These are phyloP conservation scores for Blastocystis sp. DNA, from an alignment of 352 stramenopile species.

Conservation along the genomic window DNA sequence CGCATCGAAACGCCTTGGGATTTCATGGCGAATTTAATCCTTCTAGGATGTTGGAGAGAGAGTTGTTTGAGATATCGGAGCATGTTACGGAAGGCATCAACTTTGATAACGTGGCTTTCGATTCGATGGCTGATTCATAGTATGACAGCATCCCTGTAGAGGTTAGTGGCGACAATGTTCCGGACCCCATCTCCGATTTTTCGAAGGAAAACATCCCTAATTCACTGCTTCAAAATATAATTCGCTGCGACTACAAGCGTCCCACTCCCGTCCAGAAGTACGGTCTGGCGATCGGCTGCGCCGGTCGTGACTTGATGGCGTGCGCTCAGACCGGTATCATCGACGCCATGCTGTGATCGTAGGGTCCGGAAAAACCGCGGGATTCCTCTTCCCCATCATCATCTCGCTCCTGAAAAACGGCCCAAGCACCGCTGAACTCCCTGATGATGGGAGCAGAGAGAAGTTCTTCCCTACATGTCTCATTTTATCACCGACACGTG, in stretches of 20 bases:
- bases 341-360: not conserved
- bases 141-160: slow-evolving; percentile 97
- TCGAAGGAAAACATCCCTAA: slow-evolving; percentile 78
- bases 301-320: slow-evolving; percentile 93
- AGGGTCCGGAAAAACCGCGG: slow-evolving; percentile 89
- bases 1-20: slow-evolving; percentile 83
- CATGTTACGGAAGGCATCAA: slow-evolving; percentile 87
- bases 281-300: slow-evolving; percentile 87
- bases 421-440: slow-evolving; percentile 63
- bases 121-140: slow-evolving; percentile 62
- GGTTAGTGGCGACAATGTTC: slow-evolving; percentile 83
- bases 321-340: slow-evolving; percentile 85
- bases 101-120: slow-evolving; percentile 80
- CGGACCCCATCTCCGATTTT: slow-evolving; percentile 83
- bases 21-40: slow-evolving; percentile 87
- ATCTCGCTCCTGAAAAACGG: slow-evolving; percentile 84
- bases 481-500: slow-evolving; percentile 85
- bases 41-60: slow-evolving; percentile 81
- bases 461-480: slow-evolving; percentile 78
- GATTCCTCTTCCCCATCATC: slow-evolving; percentile 92
- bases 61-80: slow-evolving; percentile 83
- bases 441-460: not conserved
- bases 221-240: slow-evolving; percentile 81
- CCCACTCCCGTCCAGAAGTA: slow-evolving; percentile 99
- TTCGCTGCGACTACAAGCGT: slow-evolving; percentile 85